These are phyloP conservation scores for Kazachstania taianensis DNA, from an alignment of 805 yeast species.

Conservation along the genomic window DNA sequence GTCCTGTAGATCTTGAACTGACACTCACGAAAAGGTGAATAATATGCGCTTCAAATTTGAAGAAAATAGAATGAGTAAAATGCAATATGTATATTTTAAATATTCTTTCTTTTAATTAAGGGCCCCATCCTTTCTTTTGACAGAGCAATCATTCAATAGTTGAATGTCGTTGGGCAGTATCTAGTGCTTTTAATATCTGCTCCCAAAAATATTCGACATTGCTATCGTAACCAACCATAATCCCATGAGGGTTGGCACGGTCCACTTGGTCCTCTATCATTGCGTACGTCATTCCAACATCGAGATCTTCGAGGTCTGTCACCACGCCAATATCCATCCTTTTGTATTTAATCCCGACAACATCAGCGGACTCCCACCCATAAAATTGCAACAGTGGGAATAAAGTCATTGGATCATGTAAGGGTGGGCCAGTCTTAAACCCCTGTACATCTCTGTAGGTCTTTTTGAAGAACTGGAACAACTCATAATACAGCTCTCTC, in stretches of 20 bases:
- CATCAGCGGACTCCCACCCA: constrained; percentile 18
- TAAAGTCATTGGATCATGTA: constrained; percentile 73
- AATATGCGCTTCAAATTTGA: neutral
- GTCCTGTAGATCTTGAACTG: constrained; percentile 35
- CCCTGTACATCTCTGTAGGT: constrained; percentile 36
- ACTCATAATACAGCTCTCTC: constrained; percentile 44
- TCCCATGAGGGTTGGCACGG: constrained; percentile 23
- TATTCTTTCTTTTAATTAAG: neutral
- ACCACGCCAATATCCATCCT: constrained; percentile 21
- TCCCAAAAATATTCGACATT: constrained; percentile 40
- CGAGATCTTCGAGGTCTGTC: constrained; percentile 35
- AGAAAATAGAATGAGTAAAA: neutral
- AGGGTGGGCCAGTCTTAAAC: constrained; percentile 52
- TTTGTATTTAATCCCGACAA: constrained; percentile 13
- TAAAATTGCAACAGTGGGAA: constrained; percentile 44
- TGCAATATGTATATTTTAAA: neutral
- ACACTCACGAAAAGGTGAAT: constrained; percentile 10
- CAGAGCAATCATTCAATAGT: constrained; percentile 12
- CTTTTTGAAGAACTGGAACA: constrained; percentile 41
- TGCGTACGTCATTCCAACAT: constrained; percentile 45
- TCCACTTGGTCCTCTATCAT: constrained; percentile 5
- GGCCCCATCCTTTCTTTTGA: neutral
- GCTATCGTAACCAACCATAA: constrained; percentile 33
- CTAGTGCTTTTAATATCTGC: constrained; percentile 31
- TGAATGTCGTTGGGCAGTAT: constrained; percentile 28